Evolutionary conservation across 2,329 filamentous ascomycete genomes (phyloP).

Genomic region (Xylaria sp.): DNA sequence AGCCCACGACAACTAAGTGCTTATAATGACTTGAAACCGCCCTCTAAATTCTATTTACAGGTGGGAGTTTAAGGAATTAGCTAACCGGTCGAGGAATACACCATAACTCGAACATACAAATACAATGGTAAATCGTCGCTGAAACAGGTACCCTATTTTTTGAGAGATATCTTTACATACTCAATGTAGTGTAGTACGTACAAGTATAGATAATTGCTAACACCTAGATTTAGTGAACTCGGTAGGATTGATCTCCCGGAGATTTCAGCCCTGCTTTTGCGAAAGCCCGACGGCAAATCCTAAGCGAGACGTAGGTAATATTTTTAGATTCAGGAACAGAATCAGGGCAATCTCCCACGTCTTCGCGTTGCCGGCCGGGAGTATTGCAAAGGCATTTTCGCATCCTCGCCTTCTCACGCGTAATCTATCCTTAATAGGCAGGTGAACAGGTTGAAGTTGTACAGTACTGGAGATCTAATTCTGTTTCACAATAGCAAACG

Average conservation of each 20-base stretch:
- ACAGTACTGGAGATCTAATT: neutral
- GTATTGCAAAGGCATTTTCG: neutral
- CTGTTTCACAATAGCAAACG: neutral
- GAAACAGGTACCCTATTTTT: neutral
- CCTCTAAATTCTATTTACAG: neutral
- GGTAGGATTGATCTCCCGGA: slow-evolving; percentile 5
- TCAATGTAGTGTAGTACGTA: neutral
- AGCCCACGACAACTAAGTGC: neutral
- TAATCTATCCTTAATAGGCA: neutral
- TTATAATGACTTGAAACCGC: neutral
- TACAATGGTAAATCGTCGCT: no score
- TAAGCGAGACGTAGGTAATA: neutral
- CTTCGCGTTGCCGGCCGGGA: neutral
- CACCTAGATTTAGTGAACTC: slow-evolving; percentile 1
- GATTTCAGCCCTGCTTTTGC: neutral
- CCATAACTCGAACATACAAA: no score
- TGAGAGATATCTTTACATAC: neutral
- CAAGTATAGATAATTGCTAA: neutral
- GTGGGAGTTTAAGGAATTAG: neutral
- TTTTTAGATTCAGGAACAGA: slow-evolving; percentile 10
- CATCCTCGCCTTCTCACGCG: neutral
- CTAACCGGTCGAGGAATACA: neutral
- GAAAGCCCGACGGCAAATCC: neutral
- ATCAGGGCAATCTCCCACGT: neutral
- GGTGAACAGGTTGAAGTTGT: neutral